Percentiles rank a stretch among this genome's conserved stretches.
phyloP scores from a whole-genome alignment of 1,284 basidiomycete genomes.

The Termitomyces sp. region DNA sequence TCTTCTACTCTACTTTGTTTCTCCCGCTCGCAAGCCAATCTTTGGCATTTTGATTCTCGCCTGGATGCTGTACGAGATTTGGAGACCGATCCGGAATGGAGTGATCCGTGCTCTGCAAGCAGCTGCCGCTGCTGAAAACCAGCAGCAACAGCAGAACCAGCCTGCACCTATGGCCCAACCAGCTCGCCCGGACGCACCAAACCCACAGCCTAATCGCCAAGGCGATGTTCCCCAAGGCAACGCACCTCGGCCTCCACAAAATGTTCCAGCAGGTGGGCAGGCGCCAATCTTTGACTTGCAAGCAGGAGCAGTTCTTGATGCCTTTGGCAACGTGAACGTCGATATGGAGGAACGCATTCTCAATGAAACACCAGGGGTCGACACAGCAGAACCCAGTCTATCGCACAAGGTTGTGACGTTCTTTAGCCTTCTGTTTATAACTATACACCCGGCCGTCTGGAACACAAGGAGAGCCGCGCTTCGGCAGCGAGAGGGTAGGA shows the following conservation, averaged over 20 bases:
- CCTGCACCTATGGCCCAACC: slow-evolving; percentile 21
- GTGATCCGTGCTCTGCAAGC: slow-evolving; percentile 39
- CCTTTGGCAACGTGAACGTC: slow-evolving; percentile 54
- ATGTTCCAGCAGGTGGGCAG: slow-evolving; percentile 15
- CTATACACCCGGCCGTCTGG: slow-evolving; percentile 70
- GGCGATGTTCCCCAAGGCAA: slow-evolving; percentile 12
- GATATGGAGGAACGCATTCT: slow-evolving; percentile 50
- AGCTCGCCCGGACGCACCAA: slow-evolving; percentile 11
- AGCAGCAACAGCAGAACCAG: slow-evolving; percentile 18
- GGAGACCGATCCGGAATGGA: slow-evolving; percentile 61
- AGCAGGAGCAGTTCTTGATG: slow-evolving; percentile 38
- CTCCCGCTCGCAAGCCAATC: slow-evolving; percentile 68
- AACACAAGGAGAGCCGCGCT: slow-evolving; percentile 59
- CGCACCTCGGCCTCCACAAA: slow-evolving; percentile 14
- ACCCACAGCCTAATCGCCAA: slow-evolving; percentile 9
- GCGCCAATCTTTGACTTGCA: slow-evolving; percentile 32
- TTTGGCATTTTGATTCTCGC: slow-evolving; percentile 61
- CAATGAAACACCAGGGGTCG: slow-evolving; percentile 27
- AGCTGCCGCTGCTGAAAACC: slow-evolving; percentile 27
- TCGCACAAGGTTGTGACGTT: slow-evolving; percentile 52
- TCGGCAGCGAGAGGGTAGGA: slow-evolving; percentile 57
- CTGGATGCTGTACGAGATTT: slow-evolving; percentile 75
- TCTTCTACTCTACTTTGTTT: slow-evolving; percentile 74
- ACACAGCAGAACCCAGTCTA: slow-evolving; percentile 38
- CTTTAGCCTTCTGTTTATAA: slow-evolving; percentile 51